These are phyloP conservation scores for Cucurbita pepo DNA, from an alignment of 306 rosid species.

Conservation along the genomic window DNA sequence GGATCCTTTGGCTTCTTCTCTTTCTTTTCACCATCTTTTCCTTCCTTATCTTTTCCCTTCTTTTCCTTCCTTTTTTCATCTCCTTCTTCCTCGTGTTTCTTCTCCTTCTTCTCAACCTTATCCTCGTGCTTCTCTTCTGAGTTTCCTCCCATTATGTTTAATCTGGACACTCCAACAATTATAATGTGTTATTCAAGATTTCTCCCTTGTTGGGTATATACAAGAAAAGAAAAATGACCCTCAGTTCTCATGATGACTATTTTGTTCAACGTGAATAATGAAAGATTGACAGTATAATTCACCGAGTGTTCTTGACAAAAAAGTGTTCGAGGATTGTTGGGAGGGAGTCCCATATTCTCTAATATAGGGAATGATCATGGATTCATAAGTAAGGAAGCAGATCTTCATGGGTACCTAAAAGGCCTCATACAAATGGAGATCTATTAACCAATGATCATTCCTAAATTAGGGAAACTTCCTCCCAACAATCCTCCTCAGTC, in stretches of 20 bases:
- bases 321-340: not conserved
- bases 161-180: not conserved
- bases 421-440: no score
- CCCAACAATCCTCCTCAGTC: no score
- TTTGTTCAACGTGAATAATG: not conserved
- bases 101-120: not conserved
- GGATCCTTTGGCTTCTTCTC: constrained; percentile 39
- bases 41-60: constrained; percentile 1
- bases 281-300: not conserved
- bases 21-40: not conserved
- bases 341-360: no score
- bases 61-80: not conserved
- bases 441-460: no score
- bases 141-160: not conserved
- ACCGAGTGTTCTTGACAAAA: no score
- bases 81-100: not conserved
- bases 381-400: no score
- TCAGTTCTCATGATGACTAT: no score
- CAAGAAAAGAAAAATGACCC: not conserved
- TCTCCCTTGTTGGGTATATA: not conserved
- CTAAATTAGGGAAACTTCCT: no score
- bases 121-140: constrained; percentile 1
- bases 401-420: no score
- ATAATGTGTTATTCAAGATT: not conserved
- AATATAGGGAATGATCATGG: no score